Conservation (phyloP, 2,329 filamentous ascomycete species). For the Tolypocladium endophyticum region DNA sequence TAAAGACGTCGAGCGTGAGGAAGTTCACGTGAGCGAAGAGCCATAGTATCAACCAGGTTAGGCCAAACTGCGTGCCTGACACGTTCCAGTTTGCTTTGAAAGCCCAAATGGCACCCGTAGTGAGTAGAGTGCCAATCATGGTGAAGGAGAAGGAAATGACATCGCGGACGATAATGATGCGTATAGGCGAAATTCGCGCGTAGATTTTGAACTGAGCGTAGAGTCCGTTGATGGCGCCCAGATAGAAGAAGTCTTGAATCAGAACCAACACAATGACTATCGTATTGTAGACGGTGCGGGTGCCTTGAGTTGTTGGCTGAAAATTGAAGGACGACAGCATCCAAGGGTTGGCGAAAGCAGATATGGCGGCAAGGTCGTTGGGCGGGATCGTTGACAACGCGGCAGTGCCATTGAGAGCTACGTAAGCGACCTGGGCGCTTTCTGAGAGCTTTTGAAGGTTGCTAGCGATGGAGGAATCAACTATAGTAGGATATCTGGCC, state of each 20-base stretch:
- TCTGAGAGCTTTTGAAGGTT: conserved; percentile 6
- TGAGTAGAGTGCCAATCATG: conserved; percentile 7
- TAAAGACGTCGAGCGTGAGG: conserved; percentile 10
- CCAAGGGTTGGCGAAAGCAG: conserved; percentile 11
- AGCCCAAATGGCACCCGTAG: conserved; percentile 6
- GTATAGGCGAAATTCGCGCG: not conserved
- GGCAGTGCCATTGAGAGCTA: conserved; percentile 6
- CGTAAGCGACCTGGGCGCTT: conserved; percentile 6
- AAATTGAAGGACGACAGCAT: conserved; percentile 10
- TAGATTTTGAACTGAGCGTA: conserved; percentile 12
- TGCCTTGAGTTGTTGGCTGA: conserved; percentile 10
- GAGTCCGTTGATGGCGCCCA: conserved; percentile 11
- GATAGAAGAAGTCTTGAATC: conserved; percentile 13
- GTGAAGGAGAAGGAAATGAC: conserved; percentile 7
- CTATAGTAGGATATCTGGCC: conserved; percentile 6
- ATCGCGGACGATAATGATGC: conserved; percentile 9
- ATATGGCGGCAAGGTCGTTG: conserved; percentile 5
- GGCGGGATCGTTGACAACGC: conserved; percentile 6
- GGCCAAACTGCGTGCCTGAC: conserved; percentile 5
- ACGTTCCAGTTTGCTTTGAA: conserved; percentile 8
- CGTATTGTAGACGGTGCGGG: conserved; percentile 13
- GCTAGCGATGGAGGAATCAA: conserved; percentile 7
- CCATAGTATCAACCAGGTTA: conserved; percentile 11
- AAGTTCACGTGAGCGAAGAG: conserved; percentile 11
- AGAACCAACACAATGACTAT: conserved; percentile 12